A percentile compares a stretch with the other conserved stretches of the same genome.
These are phyloP conservation scores for Paragyromitra xinjiangensis DNA, from an alignment of 495 filamentous ascomycete species.

Conservation along the genomic window DNA sequence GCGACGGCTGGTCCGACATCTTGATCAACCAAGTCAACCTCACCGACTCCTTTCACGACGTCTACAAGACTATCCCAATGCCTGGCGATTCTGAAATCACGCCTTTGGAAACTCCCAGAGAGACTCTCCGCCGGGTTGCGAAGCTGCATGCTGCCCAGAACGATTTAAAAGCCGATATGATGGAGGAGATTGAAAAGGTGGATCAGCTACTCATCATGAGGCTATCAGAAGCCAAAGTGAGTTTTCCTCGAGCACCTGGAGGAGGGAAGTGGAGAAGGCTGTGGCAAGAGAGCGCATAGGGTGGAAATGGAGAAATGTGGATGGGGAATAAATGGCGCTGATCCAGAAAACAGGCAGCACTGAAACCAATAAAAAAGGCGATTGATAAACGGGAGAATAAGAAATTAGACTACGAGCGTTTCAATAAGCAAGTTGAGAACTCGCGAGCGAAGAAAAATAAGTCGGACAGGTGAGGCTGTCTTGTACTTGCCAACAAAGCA, in stretches of 20 bases:
- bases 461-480: conserved; percentile 63
- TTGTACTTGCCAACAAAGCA: conserved; percentile 10
- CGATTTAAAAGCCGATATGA: conserved; percentile 77
- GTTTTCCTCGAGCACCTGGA: background rate
- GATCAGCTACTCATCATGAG: conserved; percentile 78
- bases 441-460: conserved; percentile 75
- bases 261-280: background rate
- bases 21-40: conserved; percentile 75
- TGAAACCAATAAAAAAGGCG: conserved; percentile 82
- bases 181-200: conserved; percentile 76
- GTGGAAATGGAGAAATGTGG: background rate
- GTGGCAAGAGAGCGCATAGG: background rate
- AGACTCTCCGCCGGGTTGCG: conserved; percentile 71
- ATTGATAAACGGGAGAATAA: conserved; percentile 93
- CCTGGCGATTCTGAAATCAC: conserved; percentile 66
- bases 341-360: conserved; percentile 60
- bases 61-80: conserved; percentile 85
- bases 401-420: conserved; percentile 88
- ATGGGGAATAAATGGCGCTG: background rate
- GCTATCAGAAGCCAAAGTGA: conserved; percentile 64
- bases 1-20: conserved; percentile 83
- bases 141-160: conserved; percentile 74
- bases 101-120: conserved; percentile 69
- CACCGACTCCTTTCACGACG: conserved; percentile 73
- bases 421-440: conserved; percentile 75